phyloP scores from a whole-genome alignment of 768 basidiomycete species.

The Suillus variegatus region DNA sequence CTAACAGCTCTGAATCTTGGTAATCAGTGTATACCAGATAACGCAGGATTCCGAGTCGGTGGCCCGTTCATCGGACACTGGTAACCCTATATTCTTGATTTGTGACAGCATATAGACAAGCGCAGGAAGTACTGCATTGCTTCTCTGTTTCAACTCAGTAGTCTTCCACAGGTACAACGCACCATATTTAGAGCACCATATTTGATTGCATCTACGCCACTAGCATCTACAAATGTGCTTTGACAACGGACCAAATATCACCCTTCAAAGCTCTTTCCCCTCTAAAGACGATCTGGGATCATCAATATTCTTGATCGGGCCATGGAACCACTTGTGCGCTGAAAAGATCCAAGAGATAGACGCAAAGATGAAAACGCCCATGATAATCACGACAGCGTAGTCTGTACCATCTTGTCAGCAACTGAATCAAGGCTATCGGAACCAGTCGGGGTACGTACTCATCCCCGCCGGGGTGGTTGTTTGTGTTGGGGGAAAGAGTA shows the following conservation, averaged over 20 bases:
- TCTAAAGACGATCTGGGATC: constrained; percentile 13
- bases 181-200: background rate
- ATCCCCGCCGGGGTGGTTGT: constrained; percentile 44
- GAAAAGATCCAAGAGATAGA: constrained; percentile 64
- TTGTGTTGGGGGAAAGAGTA: constrained; percentile 56
- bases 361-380: constrained; percentile 66
- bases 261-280: constrained; percentile 15
- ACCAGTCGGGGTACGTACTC: constrained; percentile 46
- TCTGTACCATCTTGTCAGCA: constrained; percentile 39
- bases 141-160: background rate
- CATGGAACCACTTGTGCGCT: constrained; percentile 71
- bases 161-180: background rate
- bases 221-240: background rate
- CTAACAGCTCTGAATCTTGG: too few species aligned
- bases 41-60: too few species aligned
- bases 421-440: background rate
- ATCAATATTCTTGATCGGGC: constrained; percentile 57
- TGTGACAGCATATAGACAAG: too few species aligned
- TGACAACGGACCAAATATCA: background rate
- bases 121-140: too few species aligned
- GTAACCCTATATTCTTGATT: too few species aligned
- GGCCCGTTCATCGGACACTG: too few species aligned
- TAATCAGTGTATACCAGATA: too few species aligned
- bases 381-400: constrained; percentile 67
- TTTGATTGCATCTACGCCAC: background rate